Base-by-base conservation (phyloP, 345 rosid genomes). In the Hibiscus tridactylites region DNA sequence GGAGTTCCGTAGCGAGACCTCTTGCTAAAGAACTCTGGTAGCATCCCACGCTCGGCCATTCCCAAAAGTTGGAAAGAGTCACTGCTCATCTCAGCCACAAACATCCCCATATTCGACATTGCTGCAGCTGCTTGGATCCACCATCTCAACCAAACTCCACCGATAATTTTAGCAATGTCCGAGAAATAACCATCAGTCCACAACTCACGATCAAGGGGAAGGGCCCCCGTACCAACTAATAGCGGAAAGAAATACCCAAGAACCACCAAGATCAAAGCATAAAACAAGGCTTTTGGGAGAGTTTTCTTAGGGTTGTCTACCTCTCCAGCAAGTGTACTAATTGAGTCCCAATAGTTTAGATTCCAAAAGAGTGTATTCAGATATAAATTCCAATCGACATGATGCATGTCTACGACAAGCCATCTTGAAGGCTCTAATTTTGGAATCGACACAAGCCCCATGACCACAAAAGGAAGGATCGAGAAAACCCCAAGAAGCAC, bases 391-490 rank as follows among this genome's bases (percentile, higher is more conserved):
- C 56, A 50, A 50, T 50, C 19, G 6, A 50, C 17, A 50, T 54
- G 21, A 17, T 54, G 26, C 26, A 2, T 54, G 26, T 54, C 17
- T 54, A n/a, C 28, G 1, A 54, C 59, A 54, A 54, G 17, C 59
- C 59, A 54, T 54, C 59, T 54, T 5, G 26, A 54, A 17, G 59
- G 59, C 59, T 54, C 26, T 15, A 61, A 61, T 61, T 61, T 61
- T 13, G 65, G 65, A 61, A 61, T 61, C 2, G 65, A 9, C 39
- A 61, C 65, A 61, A 61, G 42, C 39, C 65, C 65, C 65, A 61
- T 61, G 65, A 61, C 65, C 65, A 61, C 65, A 31, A 61, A 61
- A 61, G 65, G 65, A 15, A 61, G 65, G 65, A 61, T 61, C 4
- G 65, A 61, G 19, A 61, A 61, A 29, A 61, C 42, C 65, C 65